Evolutionary conservation across 2,329 filamentous ascomycete genomes (phyloP).

Genomic region (Aphanoascus verrucosus): DNA sequence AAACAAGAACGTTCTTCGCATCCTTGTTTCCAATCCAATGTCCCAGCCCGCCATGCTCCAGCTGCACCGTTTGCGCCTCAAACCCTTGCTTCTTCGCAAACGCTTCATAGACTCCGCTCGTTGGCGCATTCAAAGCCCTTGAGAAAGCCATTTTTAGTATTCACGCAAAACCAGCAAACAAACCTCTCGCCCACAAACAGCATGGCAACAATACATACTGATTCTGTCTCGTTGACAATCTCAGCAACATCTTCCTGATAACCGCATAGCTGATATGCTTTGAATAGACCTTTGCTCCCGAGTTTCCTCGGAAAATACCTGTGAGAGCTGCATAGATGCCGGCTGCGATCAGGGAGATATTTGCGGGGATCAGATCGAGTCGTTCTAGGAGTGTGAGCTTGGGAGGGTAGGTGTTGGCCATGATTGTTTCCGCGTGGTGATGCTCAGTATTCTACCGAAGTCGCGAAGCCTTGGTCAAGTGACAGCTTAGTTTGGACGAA

Average conservation of each 20-base stretch:
- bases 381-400: slow-evolving; percentile 29
- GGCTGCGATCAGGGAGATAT: slow-evolving; percentile 21
- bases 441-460: background rate
- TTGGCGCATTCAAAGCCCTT: slow-evolving; percentile 22
- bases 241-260: slow-evolving; percentile 22
- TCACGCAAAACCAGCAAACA: background rate
- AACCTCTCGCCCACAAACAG: background rate
- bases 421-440: background rate
- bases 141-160: background rate
- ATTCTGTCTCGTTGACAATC: slow-evolving; percentile 23
- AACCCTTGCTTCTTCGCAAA: slow-evolving; percentile 22
- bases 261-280: slow-evolving; percentile 27
- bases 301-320: slow-evolving; percentile 31
- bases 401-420: slow-evolving; percentile 14
- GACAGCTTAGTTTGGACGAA: too few species aligned
- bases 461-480: too few species aligned
- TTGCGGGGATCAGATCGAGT: slow-evolving; percentile 23
- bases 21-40: slow-evolving; percentile 33
- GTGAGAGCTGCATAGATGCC: slow-evolving; percentile 26
- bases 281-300: slow-evolving; percentile 27
- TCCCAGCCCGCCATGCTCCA: slow-evolving; percentile 26
- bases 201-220: slow-evolving; percentile 21
- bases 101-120: slow-evolving; percentile 21
- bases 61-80: slow-evolving; percentile 23
- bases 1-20: slow-evolving; percentile 31